These are phyloP conservation scores for Blepharisma stoltei DNA, from an alignment of 73 alveolate species.

Conservation along the genomic window DNA sequence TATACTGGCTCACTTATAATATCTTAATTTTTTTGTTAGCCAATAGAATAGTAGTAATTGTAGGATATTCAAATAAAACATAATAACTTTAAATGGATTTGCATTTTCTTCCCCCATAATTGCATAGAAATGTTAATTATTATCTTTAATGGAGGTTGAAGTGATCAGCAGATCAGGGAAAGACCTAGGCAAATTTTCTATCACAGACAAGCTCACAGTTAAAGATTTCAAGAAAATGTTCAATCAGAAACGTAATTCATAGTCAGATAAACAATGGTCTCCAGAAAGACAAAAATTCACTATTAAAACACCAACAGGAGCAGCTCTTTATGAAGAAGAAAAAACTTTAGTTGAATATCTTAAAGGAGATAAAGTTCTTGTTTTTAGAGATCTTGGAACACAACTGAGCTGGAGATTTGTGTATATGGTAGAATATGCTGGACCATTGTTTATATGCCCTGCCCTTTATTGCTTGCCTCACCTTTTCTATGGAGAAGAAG, in stretches of 20 bases:
- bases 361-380: constrained; percentile 28
- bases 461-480: constrained; percentile 41
- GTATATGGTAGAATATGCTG: constrained; percentile 85
- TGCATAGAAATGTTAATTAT: too few relatives aligned
- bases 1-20: too few relatives aligned
- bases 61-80: too few relatives aligned
- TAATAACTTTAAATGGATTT: too few relatives aligned
- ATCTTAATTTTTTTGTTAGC: too few relatives aligned
- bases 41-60: too few relatives aligned
- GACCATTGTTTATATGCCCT: constrained; percentile 72
- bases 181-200: constrained; percentile 11
- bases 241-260: background rate
- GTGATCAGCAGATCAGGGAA: constrained; percentile 14
- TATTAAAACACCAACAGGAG: constrained; percentile 8
- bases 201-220: background rate
- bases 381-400: constrained; percentile 85
- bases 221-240: constrained; percentile 25
- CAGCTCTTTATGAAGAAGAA: constrained; percentile 14
- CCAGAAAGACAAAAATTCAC: constrained; percentile 33
- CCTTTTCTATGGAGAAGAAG: constrained; percentile 39
- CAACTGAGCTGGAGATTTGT: constrained; percentile 85
- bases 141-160: background rate
- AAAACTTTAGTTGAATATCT: background rate
- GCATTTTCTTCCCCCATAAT: too few relatives aligned
- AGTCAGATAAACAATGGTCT: constrained; percentile 2